phyloP scores from a whole-genome alignment of 179 eudicot genomes.

The Pouteria campechiana region DNA sequence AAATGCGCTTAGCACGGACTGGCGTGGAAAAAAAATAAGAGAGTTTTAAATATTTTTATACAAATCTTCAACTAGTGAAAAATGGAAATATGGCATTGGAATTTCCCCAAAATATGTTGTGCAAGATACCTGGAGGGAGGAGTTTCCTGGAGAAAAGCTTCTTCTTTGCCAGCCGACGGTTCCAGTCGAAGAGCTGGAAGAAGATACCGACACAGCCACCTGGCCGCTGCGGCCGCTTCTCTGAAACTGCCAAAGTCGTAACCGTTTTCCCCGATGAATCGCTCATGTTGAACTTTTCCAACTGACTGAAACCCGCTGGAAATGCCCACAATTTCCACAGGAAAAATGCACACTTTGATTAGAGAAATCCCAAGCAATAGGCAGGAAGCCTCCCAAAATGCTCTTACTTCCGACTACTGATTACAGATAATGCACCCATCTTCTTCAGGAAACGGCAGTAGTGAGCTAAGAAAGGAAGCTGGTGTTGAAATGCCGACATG shows the following conservation, averaged over 20 bases:
- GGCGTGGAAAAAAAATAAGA: constrained; percentile 9
- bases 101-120: not conserved
- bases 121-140: constrained; percentile 63
- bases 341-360: constrained; percentile 18
- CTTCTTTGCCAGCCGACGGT: constrained; percentile 76
- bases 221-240: constrained; percentile 47
- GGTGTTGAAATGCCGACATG: too few species aligned
- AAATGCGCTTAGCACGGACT: constrained; percentile 59
- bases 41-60: too few species aligned
- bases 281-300: constrained; percentile 24
- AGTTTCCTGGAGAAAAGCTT: constrained; percentile 77
- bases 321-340: not conserved
- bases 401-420: too few species aligned
- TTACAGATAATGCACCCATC: too few species aligned
- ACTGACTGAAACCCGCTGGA: not conserved
- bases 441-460: too few species aligned
- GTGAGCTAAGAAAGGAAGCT: too few species aligned
- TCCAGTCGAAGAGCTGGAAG: constrained; percentile 94
- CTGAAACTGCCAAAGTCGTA: constrained; percentile 46
- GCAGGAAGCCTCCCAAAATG: too few species aligned
- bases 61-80: too few species aligned
- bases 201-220: constrained; percentile 93
- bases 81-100: not conserved
- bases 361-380: too few species aligned
- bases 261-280: constrained; percentile 20